phyloP scores from a whole-genome alignment of 768 basidiomycete species.

The Hysterangium stoloniferum region DNA sequence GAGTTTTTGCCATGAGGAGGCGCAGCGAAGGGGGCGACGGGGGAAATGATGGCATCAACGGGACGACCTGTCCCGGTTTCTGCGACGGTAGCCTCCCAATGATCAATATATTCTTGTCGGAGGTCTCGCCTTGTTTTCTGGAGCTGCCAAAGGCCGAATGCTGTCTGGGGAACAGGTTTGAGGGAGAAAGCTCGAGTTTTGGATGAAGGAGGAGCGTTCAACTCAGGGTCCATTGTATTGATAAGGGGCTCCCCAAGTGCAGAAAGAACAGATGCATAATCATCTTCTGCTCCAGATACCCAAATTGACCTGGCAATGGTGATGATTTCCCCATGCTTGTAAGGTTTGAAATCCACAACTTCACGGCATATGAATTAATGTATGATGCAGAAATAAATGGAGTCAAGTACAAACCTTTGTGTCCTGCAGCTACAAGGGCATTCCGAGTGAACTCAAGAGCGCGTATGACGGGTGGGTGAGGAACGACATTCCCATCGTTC shows the following conservation, averaged over 20 bases:
- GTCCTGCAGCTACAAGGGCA: constrained; percentile 54
- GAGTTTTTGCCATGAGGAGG: constrained; percentile 53
- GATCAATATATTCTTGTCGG: constrained; percentile 49
- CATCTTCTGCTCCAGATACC: constrained; percentile 40
- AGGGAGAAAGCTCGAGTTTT: constrained; percentile 18
- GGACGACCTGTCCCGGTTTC: constrained; percentile 62
- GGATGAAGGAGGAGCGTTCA: constrained; percentile 17
- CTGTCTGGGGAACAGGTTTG: constrained; percentile 21
- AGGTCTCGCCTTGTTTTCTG: constrained; percentile 44
- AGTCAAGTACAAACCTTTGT: constrained; percentile 40
- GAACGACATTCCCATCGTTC: constrained; percentile 53
- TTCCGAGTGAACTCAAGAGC: constrained; percentile 49
- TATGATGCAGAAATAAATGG: background rate
- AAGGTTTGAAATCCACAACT: constrained; percentile 68
- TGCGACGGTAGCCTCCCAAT: constrained; percentile 48
- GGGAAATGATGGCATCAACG: constrained; percentile 67
- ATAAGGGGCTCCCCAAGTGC: constrained; percentile 49
- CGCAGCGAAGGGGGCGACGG: constrained; percentile 52
- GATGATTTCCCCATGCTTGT: constrained; percentile 18
- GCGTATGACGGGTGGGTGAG: constrained; percentile 58
- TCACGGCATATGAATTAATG: background rate
- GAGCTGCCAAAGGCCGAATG: constrained; percentile 62
- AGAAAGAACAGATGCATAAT: constrained; percentile 32
- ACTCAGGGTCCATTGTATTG: constrained; percentile 35
- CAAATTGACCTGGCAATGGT: constrained; percentile 33